These are phyloP conservation scores for Barnettozyma pratensis DNA, from an alignment of 805 yeast genomes.

Conservation along the genomic window DNA sequence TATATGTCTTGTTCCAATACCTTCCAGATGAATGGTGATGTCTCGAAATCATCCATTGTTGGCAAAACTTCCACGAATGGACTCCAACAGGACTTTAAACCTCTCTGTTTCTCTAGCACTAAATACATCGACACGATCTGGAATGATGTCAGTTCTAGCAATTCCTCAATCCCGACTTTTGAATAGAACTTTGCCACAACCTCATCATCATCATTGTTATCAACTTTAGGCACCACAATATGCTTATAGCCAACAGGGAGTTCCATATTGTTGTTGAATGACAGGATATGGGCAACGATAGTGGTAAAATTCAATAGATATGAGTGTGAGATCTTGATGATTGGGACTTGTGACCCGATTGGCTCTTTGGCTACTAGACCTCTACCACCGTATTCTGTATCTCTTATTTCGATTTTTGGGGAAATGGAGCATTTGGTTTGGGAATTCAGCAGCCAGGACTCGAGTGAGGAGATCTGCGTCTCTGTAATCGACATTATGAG, in stretches of 20 bases:
- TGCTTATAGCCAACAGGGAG: conserved; percentile 8
- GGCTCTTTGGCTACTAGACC: conserved; percentile 44
- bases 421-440: conserved; percentile 18
- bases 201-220: conserved; percentile 18
- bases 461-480: neutral
- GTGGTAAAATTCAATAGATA: conserved; percentile 56
- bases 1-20: conserved; percentile 22
- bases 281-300: conserved; percentile 39
- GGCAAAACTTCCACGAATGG: conserved; percentile 71
- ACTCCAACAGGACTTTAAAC: conserved; percentile 49
- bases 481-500: neutral
- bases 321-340: conserved; percentile 54
- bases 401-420: conserved; percentile 35
- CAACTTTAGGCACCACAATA: conserved; percentile 4
- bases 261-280: conserved; percentile 24
- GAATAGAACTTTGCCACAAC: conserved; percentile 13
- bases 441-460: conserved; percentile 5
- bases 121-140: conserved; percentile 53
- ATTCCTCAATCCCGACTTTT: conserved; percentile 21
- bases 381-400: conserved; percentile 51
- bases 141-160: conserved; percentile 47
- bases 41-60: conserved; percentile 40
- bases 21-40: conserved; percentile 65
- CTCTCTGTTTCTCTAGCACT: conserved; percentile 38
- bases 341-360: conserved; percentile 36